Conservation (phyloP, 805 yeast genomes). For the Isabelozyma gotoi region DNA sequence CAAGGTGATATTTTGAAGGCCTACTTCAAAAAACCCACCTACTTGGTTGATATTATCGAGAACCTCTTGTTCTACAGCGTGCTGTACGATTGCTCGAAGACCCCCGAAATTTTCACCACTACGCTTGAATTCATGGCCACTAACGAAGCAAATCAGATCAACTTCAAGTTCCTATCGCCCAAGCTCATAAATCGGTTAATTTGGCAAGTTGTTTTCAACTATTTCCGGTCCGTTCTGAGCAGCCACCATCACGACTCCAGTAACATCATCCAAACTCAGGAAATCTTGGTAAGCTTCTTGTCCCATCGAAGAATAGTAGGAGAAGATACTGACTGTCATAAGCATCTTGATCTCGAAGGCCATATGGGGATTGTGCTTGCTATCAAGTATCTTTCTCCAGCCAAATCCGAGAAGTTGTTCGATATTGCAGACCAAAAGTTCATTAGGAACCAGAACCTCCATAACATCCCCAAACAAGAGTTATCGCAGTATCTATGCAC, state of each 20-base stretch:
- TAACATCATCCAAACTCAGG: constrained; percentile 26
- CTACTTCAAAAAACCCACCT: constrained; percentile 17
- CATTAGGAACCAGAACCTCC: constrained; percentile 4
- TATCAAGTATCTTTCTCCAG: constrained; percentile 18
- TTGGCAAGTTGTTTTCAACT: constrained; percentile 27
- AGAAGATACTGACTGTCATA: constrained; percentile 10
- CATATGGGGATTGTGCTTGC: constrained; percentile 38
- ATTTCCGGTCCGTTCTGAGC: constrained; percentile 6
- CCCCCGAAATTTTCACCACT: constrained; percentile 15
- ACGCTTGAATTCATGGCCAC: constrained; percentile 18
- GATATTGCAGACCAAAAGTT: constrained; percentile 23
- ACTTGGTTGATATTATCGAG: constrained; percentile 18
- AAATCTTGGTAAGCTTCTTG: constrained; percentile 20
- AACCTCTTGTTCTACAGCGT: constrained; percentile 28
- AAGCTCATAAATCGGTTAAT: constrained; percentile 20
- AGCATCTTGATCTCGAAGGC: constrained; percentile 25
- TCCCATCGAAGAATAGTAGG: neutral
- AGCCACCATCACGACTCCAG: constrained; percentile 1
- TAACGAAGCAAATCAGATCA: constrained; percentile 16
- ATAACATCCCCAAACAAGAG: constrained; percentile 9
- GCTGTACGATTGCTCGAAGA: constrained; percentile 19
- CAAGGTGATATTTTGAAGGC: constrained; percentile 19
- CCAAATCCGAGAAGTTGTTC: constrained; percentile 26
- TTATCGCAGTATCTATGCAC: constrained; percentile 22
- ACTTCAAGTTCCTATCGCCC: constrained; percentile 17